Base-by-base conservation (phyloP, 331 rosid genomes). In the Rosa hybrid region DNA sequence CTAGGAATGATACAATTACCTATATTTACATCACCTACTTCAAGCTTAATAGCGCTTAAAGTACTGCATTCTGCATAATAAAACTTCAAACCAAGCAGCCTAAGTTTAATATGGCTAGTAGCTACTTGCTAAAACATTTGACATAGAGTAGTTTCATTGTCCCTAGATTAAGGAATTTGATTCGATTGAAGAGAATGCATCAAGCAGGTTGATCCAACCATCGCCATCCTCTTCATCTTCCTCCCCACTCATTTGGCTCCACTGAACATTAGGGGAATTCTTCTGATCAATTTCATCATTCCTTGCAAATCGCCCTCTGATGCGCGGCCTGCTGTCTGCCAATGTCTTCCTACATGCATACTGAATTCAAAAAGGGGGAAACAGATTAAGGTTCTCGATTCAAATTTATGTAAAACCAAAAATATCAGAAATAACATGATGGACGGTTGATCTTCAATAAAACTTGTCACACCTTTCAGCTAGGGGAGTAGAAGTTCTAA, bases 271-370 rank as follows among this genome's bases (percentile, higher is more conserved):
- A 77, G 71, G 73, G 25, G 68, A 88, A 78, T 87, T 87, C 73
- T 88, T 85, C 54, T 73, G 71, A 75, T 12, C 93, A 25, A 70
- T 78, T 77, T 91, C 97, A 0, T 89, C 94, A 3, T 92, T 96
- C 85, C 90, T 90, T 0, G 97, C 99, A 78, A 96, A 96, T 71
- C 98, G 67, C 64, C 99, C 99, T 86, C 97, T 87, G 51, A 96
- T 87, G 30, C 99, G 94, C 3, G 94, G 97, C 88, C 99, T 85
- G 68, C 94, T 96, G 38, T 96, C 99, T 0, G 99, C 99, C 84
- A 96, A 83, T 18, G 98, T 93, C 85, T 93, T 96, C 86, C 99
- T 87, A 74, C 99, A 96, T 27, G 91, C 97, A 83, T 96, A 96
- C 99, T 96, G 77, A 68, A 82, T 68, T 51, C 50, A 41, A 64